phyloP scores from a whole-genome alignment of 164 flowering plant species.

The Magnolia changhungtana region DNA sequence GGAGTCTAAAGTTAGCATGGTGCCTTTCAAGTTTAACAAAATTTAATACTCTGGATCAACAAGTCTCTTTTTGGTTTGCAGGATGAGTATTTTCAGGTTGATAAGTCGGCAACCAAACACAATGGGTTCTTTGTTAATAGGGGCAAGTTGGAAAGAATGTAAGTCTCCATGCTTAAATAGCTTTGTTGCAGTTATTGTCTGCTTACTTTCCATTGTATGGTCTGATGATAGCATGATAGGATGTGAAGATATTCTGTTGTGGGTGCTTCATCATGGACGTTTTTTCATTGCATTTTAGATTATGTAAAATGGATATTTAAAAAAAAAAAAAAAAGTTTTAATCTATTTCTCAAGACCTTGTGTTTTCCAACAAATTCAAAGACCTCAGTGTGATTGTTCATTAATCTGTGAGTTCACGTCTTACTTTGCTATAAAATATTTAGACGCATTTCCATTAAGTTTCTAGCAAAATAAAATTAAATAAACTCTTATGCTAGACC shows the following conservation, averaged over 20 bases:
- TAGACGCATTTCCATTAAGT: too few relatives aligned
- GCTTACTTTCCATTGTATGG: not conserved
- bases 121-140: conserved; percentile 94
- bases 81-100: conserved; percentile 99
- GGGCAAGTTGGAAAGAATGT: conserved; percentile 86
- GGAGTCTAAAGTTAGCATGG: too few relatives aligned
- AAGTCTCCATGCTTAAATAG: conserved; percentile 25
- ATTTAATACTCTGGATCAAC: not conserved
- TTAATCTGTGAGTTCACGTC: too few relatives aligned
- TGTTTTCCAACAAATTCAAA: too few relatives aligned
- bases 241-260: not conserved
- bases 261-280: not conserved
- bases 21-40: not conserved
- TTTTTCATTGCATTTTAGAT: too few relatives aligned
- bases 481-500: too few relatives aligned
- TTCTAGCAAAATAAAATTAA: too few relatives aligned
- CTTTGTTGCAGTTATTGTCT: not conserved
- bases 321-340: too few relatives aligned
- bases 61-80: conserved; percentile 30
- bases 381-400: too few relatives aligned
- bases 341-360: too few relatives aligned
- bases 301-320: too few relatives aligned
- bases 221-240: not conserved
- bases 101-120: conserved; percentile 78
- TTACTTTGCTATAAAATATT: too few relatives aligned